Conservation (phyloP, 2,329 filamentous ascomycete species). For the Gliomastix tumulicola region DNA sequence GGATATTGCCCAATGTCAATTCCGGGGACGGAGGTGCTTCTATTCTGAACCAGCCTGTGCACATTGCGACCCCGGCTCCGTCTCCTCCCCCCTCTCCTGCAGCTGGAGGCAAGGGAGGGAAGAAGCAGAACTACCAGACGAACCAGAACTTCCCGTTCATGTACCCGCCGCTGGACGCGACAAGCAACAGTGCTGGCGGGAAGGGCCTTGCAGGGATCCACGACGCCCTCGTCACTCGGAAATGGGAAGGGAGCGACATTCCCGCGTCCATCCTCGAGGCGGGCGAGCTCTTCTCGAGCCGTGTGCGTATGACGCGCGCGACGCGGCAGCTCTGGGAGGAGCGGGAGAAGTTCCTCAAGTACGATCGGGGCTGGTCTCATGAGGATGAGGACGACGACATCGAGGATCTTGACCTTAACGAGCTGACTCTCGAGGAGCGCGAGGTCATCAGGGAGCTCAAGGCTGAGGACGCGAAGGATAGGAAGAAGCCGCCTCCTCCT, state of each 20-base stretch:
- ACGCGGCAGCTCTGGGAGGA: slow-evolving; percentile 95
- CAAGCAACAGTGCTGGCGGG: slow-evolving; percentile 83
- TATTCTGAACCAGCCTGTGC: slow-evolving; percentile 91
- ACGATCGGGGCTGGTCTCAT: slow-evolving; percentile 80
- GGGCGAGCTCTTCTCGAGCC: slow-evolving; percentile 80
- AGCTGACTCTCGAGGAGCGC: slow-evolving; percentile 31
- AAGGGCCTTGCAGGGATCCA: slow-evolving; percentile 79
- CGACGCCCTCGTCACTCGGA: slow-evolving; percentile 70
- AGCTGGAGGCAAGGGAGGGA: slow-evolving; percentile 83
- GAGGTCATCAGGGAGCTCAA: slow-evolving; percentile 33
- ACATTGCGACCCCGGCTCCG: slow-evolving; percentile 96
- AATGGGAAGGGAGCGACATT: slow-evolving; percentile 91
- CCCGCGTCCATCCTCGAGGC: slow-evolving; percentile 93
- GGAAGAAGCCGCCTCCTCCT: slow-evolving; percentile 11
- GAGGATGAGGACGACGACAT: slow-evolving; percentile 33
- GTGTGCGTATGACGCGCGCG: slow-evolving; percentile 85
- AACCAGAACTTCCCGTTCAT: slow-evolving; percentile 98
- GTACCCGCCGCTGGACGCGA: slow-evolving; percentile 86
- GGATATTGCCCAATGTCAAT: slow-evolving; percentile 53
- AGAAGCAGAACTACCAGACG: slow-evolving; percentile 99
- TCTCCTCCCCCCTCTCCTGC: slow-evolving; percentile 88
- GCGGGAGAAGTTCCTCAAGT: slow-evolving; percentile 83
- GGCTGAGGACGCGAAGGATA: slow-evolving; percentile 23
- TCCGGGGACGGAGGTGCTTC: slow-evolving; percentile 57
- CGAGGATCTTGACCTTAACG: slow-evolving; percentile 38